A percentile compares a stretch with the other conserved stretches of the same genome.
phyloP scores from a whole-genome alignment of 257 asterid genomes.

The Phtheirospermum japonicum region DNA sequence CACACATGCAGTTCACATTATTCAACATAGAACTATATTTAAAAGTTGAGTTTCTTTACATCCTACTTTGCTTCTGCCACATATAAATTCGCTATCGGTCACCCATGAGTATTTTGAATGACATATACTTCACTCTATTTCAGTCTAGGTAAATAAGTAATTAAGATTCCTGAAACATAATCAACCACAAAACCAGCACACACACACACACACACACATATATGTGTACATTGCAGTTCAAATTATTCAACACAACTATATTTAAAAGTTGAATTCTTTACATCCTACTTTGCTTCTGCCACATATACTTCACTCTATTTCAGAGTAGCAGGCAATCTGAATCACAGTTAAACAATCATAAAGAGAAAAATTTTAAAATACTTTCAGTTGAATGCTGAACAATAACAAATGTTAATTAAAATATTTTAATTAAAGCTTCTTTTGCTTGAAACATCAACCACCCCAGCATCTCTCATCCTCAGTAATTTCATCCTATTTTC shows the following conservation, averaged over 20 bases:
- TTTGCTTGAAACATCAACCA: slow-evolving; percentile 89
- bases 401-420: background rate
- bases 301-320: no score
- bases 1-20: background rate
- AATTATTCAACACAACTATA: no score
- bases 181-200: no score
- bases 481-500: slow-evolving; percentile 57
- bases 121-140: background rate
- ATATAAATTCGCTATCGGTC: background rate
- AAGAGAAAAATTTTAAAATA: background rate
- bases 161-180: no score
- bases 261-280: no score
- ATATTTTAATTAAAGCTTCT: no score
- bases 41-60: slow-evolving; percentile 3
- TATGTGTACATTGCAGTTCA: no score
- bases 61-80: slow-evolving; percentile 3
- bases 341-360: background rate
- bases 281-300: no score
- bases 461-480: slow-evolving; percentile 80
- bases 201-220: no score
- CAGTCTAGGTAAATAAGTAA: no score
- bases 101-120: no score
- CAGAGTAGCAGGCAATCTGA: slow-evolving; percentile 13
- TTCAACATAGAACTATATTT: background rate
- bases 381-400: slow-evolving; percentile 21